A percentile compares a stretch with the other conserved stretches of the same genome.
Conservation (phyloP, 1,284 basidiomycete species). For the Papiliotrema flavescens region DNA sequence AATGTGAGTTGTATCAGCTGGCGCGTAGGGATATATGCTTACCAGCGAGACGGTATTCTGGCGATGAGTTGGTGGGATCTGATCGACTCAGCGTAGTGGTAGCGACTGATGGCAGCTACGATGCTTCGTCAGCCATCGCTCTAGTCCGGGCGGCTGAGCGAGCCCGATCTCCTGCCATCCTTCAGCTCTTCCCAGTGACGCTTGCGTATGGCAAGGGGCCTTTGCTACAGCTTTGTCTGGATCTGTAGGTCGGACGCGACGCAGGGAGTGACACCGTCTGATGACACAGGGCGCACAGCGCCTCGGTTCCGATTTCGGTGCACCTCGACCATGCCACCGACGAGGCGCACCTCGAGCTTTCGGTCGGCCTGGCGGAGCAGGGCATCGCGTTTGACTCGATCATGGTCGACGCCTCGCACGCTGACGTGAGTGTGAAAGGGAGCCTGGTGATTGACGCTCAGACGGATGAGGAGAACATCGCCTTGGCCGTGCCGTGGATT, state of each 20-base stretch:
- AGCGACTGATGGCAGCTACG: conserved; percentile 27
- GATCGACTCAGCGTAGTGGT: neutral
- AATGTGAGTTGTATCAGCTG: conserved; percentile 25
- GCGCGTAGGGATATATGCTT: neutral
- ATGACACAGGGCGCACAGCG: conserved; percentile 57
- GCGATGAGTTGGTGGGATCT: conserved; percentile 33
- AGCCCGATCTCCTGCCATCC: conserved; percentile 41
- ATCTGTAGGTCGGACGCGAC: conserved; percentile 20
- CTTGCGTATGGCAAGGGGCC: conserved; percentile 32
- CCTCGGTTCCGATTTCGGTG: conserved; percentile 48
- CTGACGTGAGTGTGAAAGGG: conserved; percentile 25
- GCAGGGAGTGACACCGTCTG: conserved; percentile 27
- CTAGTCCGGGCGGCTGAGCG: conserved; percentile 45
- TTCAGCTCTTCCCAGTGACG: conserved; percentile 47
- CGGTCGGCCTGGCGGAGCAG: conserved; percentile 45
- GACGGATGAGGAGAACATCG: conserved; percentile 49
- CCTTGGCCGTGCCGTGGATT: conserved; percentile 44
- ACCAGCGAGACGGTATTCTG: conserved; percentile 29
- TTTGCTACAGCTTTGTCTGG: conserved; percentile 36
- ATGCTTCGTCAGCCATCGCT: conserved; percentile 39
- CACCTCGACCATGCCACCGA: conserved; percentile 52
- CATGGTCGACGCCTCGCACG: conserved; percentile 50
- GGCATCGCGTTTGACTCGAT: conserved; percentile 48
- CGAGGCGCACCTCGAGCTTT: conserved; percentile 49
- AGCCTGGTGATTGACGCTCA: neutral